Evolutionary conservation across 345 rosid genomes (phyloP), one percentile per base, ranked within the genome.

Genomic region (Rhizophora apiculata): DNA sequence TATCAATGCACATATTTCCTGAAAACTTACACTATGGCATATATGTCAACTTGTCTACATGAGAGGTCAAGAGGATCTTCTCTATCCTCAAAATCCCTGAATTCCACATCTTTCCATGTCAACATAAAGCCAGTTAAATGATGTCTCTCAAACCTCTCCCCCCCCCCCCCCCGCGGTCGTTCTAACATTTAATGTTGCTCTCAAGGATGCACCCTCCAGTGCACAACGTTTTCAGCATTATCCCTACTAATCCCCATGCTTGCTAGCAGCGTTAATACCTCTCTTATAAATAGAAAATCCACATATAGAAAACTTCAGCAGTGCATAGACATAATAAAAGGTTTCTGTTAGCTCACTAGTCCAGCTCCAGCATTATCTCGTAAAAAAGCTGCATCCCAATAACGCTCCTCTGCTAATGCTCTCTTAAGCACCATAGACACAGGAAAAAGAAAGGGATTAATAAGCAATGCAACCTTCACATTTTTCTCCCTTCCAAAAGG

Each of bases 301-400:
- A 43, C 49, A 43, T 43, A 13, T 13, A 19, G 49, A 43, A 43
- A 43, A 11, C 18, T 43, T 43, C 49, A 3, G 3, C 49, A 43
- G 49, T 43, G 49, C 49, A 43, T 13, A 43, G 19, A 43, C 48
- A 39, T 13, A 4, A 37, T 3, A 16, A 26, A 6, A 49, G 32
- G 34, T 27, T 27, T 29, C 4, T 21, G 55, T 39, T 48, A 73
- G 73, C 91, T 83, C 77, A 94, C 98, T 91, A 94, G 74, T 59
- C 97, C 97, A 84, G 96, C 85, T 76, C 96, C 91, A 54, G 98
- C 95, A 73, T 82, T 73, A 73, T 94, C 98, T 75, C 96, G 82
- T 48, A 94, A 80, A 70, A 85, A 81, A 37, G 89, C 86, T 3
- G 98, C 98, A 77, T 94, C 98, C 62, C 69, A 77, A 72, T 86